A percentile compares a stretch with the other conserved stretches of the same genome.
phyloP scores from a whole-genome alignment of 176 grass and related monocot species.

The Elymus sibiricus region DNA sequence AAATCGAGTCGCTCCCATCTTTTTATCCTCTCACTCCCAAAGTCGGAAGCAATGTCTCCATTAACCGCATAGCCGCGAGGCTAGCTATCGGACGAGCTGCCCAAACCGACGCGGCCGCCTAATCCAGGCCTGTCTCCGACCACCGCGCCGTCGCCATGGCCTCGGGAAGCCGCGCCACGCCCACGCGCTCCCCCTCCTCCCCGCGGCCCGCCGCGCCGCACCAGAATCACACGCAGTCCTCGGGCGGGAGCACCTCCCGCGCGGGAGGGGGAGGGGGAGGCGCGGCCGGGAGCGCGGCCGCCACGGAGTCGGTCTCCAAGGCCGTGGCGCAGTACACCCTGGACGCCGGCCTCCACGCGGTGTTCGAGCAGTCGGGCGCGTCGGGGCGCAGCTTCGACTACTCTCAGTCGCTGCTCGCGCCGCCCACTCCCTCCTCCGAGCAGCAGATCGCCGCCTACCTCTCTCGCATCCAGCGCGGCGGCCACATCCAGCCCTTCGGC shows the following conservation, averaged over 20 bases:
- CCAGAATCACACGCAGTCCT: slow-evolving; percentile 54
- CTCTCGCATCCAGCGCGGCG: slow-evolving; percentile 91
- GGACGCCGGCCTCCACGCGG: slow-evolving; percentile 88
- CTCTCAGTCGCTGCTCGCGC: slow-evolving; percentile 72
- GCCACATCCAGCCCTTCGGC: slow-evolving; percentile 90
- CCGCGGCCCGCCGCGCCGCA: slow-evolving; percentile 38
- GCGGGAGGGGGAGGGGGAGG: slow-evolving; percentile 26
- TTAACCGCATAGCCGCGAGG: slow-evolving; percentile 16
- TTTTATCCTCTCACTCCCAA: slow-evolving; percentile 27
- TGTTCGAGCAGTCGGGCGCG: slow-evolving; percentile 94
- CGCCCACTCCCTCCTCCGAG: slow-evolving; percentile 59
- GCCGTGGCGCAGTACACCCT: slow-evolving; percentile 90
- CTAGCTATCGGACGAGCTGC: slow-evolving; percentile 30
- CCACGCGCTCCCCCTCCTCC: slow-evolving; percentile 36
- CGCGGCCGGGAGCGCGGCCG: slow-evolving; percentile 5
- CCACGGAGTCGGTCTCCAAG: slow-evolving; percentile 84
- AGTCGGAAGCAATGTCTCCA: slow-evolving; percentile 12
- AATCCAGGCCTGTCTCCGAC: slow-evolving; percentile 6
- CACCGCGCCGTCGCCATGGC: slow-evolving; percentile 39
- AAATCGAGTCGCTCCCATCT: not conserved
- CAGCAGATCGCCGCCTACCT: slow-evolving; percentile 97
- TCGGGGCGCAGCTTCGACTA: slow-evolving; percentile 88
- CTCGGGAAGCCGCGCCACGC: slow-evolving; percentile 60
- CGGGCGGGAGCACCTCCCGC: slow-evolving; percentile 60
- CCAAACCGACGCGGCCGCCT: slow-evolving; percentile 25